Base-by-base conservation (phyloP, 2,329 filamentous ascomycete species). In the Xylariaceae sp. region DNA sequence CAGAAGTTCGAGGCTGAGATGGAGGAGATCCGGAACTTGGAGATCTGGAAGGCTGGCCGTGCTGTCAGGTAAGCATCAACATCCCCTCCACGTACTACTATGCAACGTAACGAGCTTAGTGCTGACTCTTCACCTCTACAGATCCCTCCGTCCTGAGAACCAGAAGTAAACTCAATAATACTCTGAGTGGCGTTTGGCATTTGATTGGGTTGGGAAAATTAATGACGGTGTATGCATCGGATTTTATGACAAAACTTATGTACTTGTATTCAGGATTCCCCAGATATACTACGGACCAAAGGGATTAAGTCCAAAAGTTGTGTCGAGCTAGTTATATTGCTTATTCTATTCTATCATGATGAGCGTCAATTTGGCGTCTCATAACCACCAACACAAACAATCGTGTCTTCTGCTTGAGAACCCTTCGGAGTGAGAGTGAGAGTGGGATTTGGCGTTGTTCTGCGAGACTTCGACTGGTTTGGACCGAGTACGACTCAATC, bases 1-100 rank as follows among this genome's bases (percentile, higher is more conserved):
- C 83, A 96, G 84, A 92, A 90, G 81, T 99, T 92, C 79, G 92
- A 97, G 86, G 86, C 90, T 74, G 94, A 99, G 89, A 90, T 99
- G 87, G 83, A 96, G 82, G 94, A 97, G 83, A 97, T 99, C 82
- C 89, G 93, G 73, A 85, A 92, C 74, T 82, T 99, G 73, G 94
- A 99, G 86, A 99, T 99, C 86, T 99, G 94, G 94, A 87, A 90
- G 74, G 94, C 94, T 67, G 94, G 94, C 78, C 97, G 97, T 88
- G 90, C 94, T 71, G 94, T 99, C 73, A 89, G 93, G 83, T 88
- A 80, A 73, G 83, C 60, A 57, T 49, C 17, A 53, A 53, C 10
- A 11, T 11, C 37, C 37, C 37, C 6, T 39, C 37, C 44, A 13
- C 15, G 4, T 1, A 3, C 17, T 6, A 44, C 4, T 18, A 55